These are phyloP conservation scores for Cudoniella acicularis DNA, from an alignment of 495 filamentous ascomycete genomes.

Conservation along the genomic window DNA sequence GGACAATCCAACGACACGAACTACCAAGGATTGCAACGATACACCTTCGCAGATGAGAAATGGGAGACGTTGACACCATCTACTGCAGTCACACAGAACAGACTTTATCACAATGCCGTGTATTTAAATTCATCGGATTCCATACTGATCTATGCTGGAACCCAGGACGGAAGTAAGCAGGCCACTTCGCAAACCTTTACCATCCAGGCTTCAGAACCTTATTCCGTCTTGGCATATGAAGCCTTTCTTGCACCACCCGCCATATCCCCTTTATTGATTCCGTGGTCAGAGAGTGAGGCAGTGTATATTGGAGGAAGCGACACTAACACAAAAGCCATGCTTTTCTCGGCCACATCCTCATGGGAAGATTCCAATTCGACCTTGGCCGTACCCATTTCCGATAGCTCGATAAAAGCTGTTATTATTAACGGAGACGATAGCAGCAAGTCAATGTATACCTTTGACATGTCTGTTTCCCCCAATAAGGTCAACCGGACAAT, in stretches of 20 bases:
- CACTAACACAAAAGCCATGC: slow-evolving; percentile 62
- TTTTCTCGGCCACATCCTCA: slow-evolving; percentile 50
- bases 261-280: slow-evolving; percentile 65
- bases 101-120: slow-evolving; percentile 67
- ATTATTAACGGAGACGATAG: slow-evolving; percentile 69
- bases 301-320: slow-evolving; percentile 72
- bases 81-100: slow-evolving; percentile 57
- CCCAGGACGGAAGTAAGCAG: slow-evolving; percentile 46
- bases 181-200: slow-evolving; percentile 73
- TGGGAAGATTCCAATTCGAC: slow-evolving; percentile 64
- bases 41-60: slow-evolving; percentile 65
- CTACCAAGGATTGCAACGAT: slow-evolving; percentile 82
- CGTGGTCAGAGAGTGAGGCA: slow-evolving; percentile 69
- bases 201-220: slow-evolving; percentile 59
- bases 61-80: slow-evolving; percentile 68
- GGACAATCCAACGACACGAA: slow-evolving; percentile 52
- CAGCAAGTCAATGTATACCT: slow-evolving; percentile 78
- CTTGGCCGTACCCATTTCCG: slow-evolving; percentile 53
- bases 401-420: slow-evolving; percentile 50
- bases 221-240: slow-evolving; percentile 51
- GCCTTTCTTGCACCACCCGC: slow-evolving; percentile 58
- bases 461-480: slow-evolving; percentile 73
- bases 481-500: slow-evolving; percentile 68
- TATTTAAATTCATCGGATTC: slow-evolving; percentile 67
- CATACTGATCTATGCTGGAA: slow-evolving; percentile 81